Base-by-base conservation (phyloP, 129 eudicot genomes). In the Sambucus nigra region DNA sequence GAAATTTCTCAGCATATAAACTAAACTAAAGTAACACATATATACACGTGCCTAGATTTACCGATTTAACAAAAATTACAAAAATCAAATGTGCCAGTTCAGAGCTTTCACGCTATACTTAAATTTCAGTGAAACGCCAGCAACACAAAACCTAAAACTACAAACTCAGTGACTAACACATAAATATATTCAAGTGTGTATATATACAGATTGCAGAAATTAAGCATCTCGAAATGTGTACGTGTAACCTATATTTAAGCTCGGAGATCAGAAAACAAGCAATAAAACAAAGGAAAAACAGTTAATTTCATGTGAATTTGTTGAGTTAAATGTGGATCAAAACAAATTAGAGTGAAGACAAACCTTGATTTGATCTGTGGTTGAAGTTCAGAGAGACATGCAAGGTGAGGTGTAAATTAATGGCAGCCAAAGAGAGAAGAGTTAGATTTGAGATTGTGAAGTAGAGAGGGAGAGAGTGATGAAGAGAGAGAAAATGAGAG, bases 361-460 rank as follows among this genome's bases (percentile, higher is more conserved):
- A 2, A 35, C 72, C 53, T 57, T 53, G 51, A 50, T 25, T 60
- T 39, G 69, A 69, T 69, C 75, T 62, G 65, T 17, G 65, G 55
- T 69, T 32, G 61, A 54, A 60, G 28, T 12, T 56, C 2, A 16
- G 39, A 61, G 53, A n/a, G n/a, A n/a, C 32, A 29, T n/a, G 69
- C 35, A 28, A 61, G 17, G 54, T 50, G 69, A 73, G 79, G 69
- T 73, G 73, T 73, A 67, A 67, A 73, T 66, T 55, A 40, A 40
- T 17, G 60, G 32, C 22, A 29, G 21, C 11, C 28, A 32, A 53
- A 2, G 25, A 24, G 48, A 44, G n/a, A 32, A 41, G 47, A 33
- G 60, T 7, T 45, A 32, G 73, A 67, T 59, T 59, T 51, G 73
- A 16, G 74, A 49, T 65, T 38, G 62, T 61, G 78, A 60, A 38